Base-by-base conservation (phyloP, 306 rosid species). In the Hippophae gyantsensis region DNA sequence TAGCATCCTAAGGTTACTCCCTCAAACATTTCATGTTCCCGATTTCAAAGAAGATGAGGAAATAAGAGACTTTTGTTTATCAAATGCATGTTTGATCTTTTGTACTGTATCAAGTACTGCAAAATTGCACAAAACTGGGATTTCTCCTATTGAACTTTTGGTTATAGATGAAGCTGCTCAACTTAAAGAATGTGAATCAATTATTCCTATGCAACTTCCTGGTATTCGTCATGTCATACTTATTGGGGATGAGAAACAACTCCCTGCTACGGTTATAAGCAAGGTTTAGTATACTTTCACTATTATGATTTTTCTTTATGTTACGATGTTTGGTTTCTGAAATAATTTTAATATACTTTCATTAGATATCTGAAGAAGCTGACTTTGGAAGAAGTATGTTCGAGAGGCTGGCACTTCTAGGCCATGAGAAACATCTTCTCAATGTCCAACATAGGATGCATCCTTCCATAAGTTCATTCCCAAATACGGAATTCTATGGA, bases 161-260 rank as follows among this genome's bases (percentile, higher is more conserved):
- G 61, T 79, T 61, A 56, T 79, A 49, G 84, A 79, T 68, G 84
- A 79, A 71, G 83, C 75, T 11, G 83, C 80, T 46, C 77, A 71
- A 65, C 74, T 79, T 48, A 78, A 74, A 71, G 83, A 78, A 64
- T 70, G 80, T 56, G 80, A 78, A 54, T 64, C 80, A 48, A 57
- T 47, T 13, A 74, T 78, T 56, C 80, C 77, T 48, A 54, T 74
- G 57, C 83, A 71, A 56, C 72, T 71, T 23, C 78, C 78, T 1
- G 51, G 72, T 45, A 65, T 79, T 66, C 72, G 58, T 14, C 77
- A 74, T 68, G 70, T 60, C 61, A 64, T 79, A 32, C 75, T 79
- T 40, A 43, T 75, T 45, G 84, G 84, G 51, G 84, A 75, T 25
- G 78, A 68, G 52, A 67, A 68, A 56, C 80, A 75, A 56, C 70